These are phyloP conservation scores for Chlorella sp. DNA, from an alignment of 139 green algal genomes.

Conservation along the genomic window DNA sequence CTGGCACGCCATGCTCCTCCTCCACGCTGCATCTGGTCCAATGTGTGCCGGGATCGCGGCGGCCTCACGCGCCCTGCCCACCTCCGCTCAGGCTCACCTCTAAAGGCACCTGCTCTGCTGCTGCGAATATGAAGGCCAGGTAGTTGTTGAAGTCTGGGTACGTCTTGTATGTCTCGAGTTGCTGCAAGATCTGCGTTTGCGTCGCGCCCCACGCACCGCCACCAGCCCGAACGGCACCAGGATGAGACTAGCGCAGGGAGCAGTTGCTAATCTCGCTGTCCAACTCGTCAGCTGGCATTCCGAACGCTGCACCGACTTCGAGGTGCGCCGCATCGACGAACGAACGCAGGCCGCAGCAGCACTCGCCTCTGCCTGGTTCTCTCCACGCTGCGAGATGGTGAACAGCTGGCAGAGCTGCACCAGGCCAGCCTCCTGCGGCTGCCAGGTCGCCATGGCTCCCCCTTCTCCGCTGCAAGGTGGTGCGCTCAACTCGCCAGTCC, in stretches of 20 bases:
- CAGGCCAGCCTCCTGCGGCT: constrained; percentile 58
- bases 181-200: constrained; percentile 68
- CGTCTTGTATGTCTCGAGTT: constrained; percentile 68
- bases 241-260: not conserved
- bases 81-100: constrained; percentile 53
- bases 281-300: no score
- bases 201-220: not conserved
- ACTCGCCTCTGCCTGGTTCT: constrained; percentile 69
- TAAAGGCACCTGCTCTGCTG: constrained; percentile 51
- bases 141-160: constrained; percentile 96
- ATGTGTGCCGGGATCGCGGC: not conserved
- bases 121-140: constrained; percentile 81
- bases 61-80: not conserved
- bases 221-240: not conserved
- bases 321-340: no score
- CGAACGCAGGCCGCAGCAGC: no score
- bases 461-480: no score
- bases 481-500: no score
- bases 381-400: constrained; percentile 63
- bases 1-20: not conserved
- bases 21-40: not conserved
- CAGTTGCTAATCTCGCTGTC: no score
- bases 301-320: no score
- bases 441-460: constrained; percentile 52
- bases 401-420: constrained; percentile 73